phyloP scores from a whole-genome alignment of 169 alveolate genomes.

The Cystoisospora suis region DNA sequence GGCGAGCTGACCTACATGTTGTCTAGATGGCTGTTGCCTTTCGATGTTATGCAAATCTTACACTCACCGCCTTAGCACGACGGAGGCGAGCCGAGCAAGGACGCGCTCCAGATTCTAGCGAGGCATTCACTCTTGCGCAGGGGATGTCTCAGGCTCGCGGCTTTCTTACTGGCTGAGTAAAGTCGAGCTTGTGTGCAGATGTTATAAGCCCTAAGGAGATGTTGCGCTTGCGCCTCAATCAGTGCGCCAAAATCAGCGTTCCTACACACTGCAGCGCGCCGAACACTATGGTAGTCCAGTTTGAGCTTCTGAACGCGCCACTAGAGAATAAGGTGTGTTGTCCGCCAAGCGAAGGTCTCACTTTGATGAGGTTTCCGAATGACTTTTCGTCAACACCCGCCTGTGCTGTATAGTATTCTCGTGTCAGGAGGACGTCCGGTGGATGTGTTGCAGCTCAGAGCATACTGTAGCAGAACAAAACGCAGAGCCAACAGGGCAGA shows the following conservation, averaged over 20 bases:
- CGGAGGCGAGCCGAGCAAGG: not conserved
- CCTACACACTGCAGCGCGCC: not conserved
- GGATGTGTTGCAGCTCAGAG: too few species aligned
- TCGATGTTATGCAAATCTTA: not conserved
- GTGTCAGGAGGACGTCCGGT: too few species aligned
- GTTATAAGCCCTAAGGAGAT: not conserved
- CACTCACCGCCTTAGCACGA: not conserved
- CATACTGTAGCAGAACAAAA: slow-evolving; percentile 13
- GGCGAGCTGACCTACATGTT: slow-evolving; percentile 12
- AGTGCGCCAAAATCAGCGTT: not conserved
- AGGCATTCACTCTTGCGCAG: not conserved
- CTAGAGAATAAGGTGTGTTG: not conserved
- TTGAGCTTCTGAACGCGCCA: not conserved
- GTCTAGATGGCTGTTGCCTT: not conserved
- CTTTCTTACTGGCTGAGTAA: too few species aligned
- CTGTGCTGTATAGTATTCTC: not conserved
- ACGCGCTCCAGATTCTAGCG: not conserved
- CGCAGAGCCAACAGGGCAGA: not conserved
- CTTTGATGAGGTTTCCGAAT: not conserved
- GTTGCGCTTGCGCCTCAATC: too few species aligned
- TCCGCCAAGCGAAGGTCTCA: not conserved
- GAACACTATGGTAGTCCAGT: not conserved
- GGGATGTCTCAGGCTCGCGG: too few species aligned
- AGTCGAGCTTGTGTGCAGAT: not conserved
- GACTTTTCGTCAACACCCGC: not conserved